A percentile compares a stretch with the other conserved stretches of the same genome.
These are phyloP conservation scores for Aotearoamyces nothofagi DNA, from an alignment of 2,329 filamentous ascomycete genomes.

Conservation along the genomic window DNA sequence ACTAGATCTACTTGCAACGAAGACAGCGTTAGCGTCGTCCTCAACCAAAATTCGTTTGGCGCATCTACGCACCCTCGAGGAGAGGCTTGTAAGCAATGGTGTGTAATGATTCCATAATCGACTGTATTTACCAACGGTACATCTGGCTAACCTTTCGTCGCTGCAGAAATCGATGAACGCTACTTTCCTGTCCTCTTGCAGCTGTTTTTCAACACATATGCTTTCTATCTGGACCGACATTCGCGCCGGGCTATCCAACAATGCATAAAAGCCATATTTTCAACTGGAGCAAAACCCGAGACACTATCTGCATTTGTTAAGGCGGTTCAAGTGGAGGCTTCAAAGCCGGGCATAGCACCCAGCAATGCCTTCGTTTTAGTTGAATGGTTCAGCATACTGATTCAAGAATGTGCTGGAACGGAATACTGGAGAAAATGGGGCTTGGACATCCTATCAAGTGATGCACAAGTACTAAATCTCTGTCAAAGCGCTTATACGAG, in stretches of 20 bases:
- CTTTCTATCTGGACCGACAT: constrained; percentile 70
- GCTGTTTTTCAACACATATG: constrained; percentile 74
- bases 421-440: constrained; percentile 49
- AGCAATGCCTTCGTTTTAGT: constrained; percentile 76
- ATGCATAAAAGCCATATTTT: constrained; percentile 58
- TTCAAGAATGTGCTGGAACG: constrained; percentile 53
- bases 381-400: constrained; percentile 74
- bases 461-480: constrained; percentile 63
- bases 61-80: constrained; percentile 39
- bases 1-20: constrained; percentile 34
- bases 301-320: constrained; percentile 48
- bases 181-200: constrained; percentile 42
- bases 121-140: constrained; percentile 5
- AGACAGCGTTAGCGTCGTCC: constrained; percentile 40
- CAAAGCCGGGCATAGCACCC: constrained; percentile 63
- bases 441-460: constrained; percentile 47
- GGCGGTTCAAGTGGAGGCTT: constrained; percentile 54
- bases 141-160: constrained; percentile 9
- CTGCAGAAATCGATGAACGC: constrained; percentile 21
- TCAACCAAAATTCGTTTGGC: constrained; percentile 41
- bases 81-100: constrained; percentile 40
- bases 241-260: constrained; percentile 73
- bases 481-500: constrained; percentile 55
- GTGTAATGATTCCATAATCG: constrained; percentile 15
- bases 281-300: constrained; percentile 36